Evolutionary conservation across 306 rosid species (phyloP), one percentile per base, ranked within the genome.

Genomic region (Pachyrhizus erosus): DNA sequence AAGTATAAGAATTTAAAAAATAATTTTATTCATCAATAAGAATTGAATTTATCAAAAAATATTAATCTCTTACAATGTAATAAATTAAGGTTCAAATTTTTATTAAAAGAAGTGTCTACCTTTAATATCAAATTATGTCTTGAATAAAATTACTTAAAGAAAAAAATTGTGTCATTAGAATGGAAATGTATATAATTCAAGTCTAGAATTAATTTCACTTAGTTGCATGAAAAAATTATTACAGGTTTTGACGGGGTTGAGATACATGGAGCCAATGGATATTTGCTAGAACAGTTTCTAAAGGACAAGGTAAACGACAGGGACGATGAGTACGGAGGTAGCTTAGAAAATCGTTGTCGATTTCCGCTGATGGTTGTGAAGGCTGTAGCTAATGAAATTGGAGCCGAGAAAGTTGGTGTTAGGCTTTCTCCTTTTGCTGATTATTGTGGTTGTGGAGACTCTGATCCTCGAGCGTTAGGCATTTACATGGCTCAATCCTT

Each of bases 391-490:
- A 70, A 88, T 0, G 91, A 94, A 52, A 88, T 92, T 1, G 94
- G 97, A 26, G 83, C 87, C 13, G 86, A 88, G 3, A 90, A 55
- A 84, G 97, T 92, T 31, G 98, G 98, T 45, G 82, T 94, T 2
- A 87, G 94, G 73, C 87, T 92, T 1, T 94, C 98, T 6, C 97
- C 98, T n/a, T 92, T 87, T 24, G 77, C 91, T 0, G 76, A 88
- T 49, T 90, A 77, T 31, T 84, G 77, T 48, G 91, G 85, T 23
- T 85, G 91, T 1, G 89, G 82, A n/a, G 98, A 94, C 67, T 87
- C 98, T 0, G 52, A 92, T 70, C 98, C 97, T n/a, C 55, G 79
- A 13, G 90, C 88, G 15, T 58, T 94, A 24, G 94, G 87, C 18
- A 48, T 90, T 26, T 52, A 89, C 76, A 77, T 94, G 90, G 97